Evolutionary conservation across 2,329 filamentous ascomycete species (phyloP).

Genomic region (Clarireedia sp.): DNA sequence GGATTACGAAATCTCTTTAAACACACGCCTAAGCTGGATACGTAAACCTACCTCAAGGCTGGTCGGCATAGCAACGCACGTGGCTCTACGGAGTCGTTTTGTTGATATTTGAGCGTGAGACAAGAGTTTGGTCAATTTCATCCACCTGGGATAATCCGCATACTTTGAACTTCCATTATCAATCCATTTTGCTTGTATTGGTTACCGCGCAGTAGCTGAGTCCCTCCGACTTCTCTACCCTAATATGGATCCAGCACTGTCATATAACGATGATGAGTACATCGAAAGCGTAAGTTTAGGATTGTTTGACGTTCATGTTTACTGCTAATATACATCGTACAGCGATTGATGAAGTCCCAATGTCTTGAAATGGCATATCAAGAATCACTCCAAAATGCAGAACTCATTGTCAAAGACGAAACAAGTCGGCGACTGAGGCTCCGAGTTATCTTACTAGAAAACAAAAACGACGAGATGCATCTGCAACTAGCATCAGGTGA

Average conservation of each 20-base stretch:
- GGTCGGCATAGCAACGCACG: constrained; percentile 4
- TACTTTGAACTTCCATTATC: not conserved
- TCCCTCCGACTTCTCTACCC: not conserved
- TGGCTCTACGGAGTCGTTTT: not conserved
- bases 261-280: constrained; percentile 22
- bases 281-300: constrained; percentile 22
- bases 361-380: constrained; percentile 63
- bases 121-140: not conserved
- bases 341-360: constrained; percentile 28
- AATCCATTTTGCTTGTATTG: not conserved
- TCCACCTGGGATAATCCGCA: not conserved
- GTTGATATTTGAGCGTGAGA: constrained; percentile 5
- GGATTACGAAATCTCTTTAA: not conserved
- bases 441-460: constrained; percentile 60
- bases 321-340: not conserved
- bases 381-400: constrained; percentile 53
- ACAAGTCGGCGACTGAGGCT: constrained; percentile 62
- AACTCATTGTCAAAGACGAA: constrained; percentile 67
- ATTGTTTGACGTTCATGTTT: not conserved
- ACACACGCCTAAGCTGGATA: not conserved
- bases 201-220: not conserved
- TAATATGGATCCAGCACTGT: constrained; percentile 25
- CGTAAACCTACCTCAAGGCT: not conserved
- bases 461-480: constrained; percentile 64
- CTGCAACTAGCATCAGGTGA: constrained; percentile 54